phyloP scores from a whole-genome alignment of 2,329 filamentous ascomycete genomes.

The Byssochlamys sp. region DNA sequence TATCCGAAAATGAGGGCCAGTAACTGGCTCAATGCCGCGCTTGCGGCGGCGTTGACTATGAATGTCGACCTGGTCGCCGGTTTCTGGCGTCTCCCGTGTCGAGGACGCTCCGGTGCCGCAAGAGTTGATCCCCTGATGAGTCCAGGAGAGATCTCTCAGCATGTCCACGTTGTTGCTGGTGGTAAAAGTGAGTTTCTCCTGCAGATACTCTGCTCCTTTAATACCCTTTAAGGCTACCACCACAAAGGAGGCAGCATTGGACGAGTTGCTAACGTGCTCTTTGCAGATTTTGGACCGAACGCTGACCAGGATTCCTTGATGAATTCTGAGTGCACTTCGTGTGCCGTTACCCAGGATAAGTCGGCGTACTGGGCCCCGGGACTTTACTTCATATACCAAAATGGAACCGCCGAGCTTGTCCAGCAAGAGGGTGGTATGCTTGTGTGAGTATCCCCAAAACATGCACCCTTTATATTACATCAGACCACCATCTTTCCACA shows the following conservation, averaged over 20 bases:
- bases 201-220: not conserved
- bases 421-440: conserved; percentile 72
- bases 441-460: conserved; percentile 50
- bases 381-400: conserved; percentile 65
- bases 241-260: not conserved
- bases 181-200: conserved; percentile 55
- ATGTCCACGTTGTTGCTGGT: conserved; percentile 68
- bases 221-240: not conserved
- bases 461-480: conserved; percentile 4
- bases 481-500: not conserved
- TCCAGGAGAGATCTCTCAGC: conserved; percentile 49
- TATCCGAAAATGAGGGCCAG: not conserved
- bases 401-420: conserved; percentile 60
- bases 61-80: conserved; percentile 42
- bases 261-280: conserved; percentile 5
- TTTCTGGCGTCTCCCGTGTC: conserved; percentile 88
- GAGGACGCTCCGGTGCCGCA: conserved; percentile 56
- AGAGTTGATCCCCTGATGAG: conserved; percentile 70
- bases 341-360: conserved; percentile 67
- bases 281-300: conserved; percentile 55
- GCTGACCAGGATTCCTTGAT: conserved; percentile 50
- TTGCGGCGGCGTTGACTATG: conserved; percentile 19
- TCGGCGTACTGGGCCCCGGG: conserved; percentile 81
- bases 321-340: conserved; percentile 64
- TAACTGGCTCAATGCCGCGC: not conserved